Conservation (phyloP, 1,284 basidiomycete genomes). For the Hemileccinum hortonii region DNA sequence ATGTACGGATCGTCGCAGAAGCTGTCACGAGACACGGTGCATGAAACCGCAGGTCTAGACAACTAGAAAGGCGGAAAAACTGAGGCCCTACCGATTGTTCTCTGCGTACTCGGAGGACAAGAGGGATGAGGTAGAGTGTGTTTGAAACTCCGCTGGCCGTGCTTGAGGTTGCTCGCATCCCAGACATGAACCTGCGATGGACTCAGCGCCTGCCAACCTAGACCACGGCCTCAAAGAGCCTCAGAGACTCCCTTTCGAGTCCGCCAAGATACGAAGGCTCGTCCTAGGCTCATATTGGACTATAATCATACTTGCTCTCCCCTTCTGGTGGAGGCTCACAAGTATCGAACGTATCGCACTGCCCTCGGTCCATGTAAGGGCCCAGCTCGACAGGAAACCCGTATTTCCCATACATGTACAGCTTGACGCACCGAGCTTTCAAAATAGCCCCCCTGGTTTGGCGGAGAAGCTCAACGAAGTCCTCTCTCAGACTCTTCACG, state of each 20-base stretch:
- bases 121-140: constrained; percentile 23
- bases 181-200: constrained; percentile 22
- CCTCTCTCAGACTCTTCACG: constrained; percentile 14
- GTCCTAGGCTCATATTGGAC: constrained; percentile 76
- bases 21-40: constrained; percentile 6
- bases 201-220: constrained; percentile 12
- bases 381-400: constrained; percentile 48
- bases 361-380: constrained; percentile 61
- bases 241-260: constrained; percentile 53
- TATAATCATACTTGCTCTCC: constrained; percentile 69
- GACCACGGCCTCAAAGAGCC: constrained; percentile 45
- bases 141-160: constrained; percentile 33
- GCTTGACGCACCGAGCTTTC: constrained; percentile 38
- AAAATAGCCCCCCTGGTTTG: constrained; percentile 1
- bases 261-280: constrained; percentile 45
- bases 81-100: constrained; percentile 11
- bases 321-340: constrained; percentile 88
- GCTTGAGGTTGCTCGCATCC: constrained; percentile 10
- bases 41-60: constrained; percentile 7
- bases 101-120: constrained; percentile 13
- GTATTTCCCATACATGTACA: constrained; percentile 54
- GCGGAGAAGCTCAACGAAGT: constrained; percentile 25
- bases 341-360: constrained; percentile 79
- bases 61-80: not conserved
- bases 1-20: constrained; percentile 2